A percentile compares a stretch with the other conserved stretches of the same genome.
Conservation (phyloP, 2,329 filamentous ascomycete species). For the Trichoderma breve region DNA sequence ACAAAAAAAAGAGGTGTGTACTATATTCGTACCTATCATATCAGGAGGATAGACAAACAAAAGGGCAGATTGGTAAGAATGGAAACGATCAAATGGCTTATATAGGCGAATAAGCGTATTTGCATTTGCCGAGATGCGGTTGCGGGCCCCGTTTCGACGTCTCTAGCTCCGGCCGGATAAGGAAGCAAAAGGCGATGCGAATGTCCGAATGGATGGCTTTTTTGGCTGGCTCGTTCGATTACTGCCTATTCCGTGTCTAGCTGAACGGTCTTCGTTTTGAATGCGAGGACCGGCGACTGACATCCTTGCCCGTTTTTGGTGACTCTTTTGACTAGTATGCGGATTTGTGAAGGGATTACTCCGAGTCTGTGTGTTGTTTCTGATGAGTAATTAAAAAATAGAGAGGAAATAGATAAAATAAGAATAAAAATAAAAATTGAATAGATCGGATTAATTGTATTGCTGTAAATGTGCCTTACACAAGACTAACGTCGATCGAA, state of each 20-base stretch:
- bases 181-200: conserved; percentile 16
- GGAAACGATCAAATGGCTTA: not conserved
- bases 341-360: not conserved
- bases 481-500: not conserved
- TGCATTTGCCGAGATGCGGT: not conserved
- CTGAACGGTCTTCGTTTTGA: not conserved
- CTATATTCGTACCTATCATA: not conserved
- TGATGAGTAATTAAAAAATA: not conserved
- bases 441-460: not conserved
- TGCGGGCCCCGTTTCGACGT: not conserved
- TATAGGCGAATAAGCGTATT: not conserved
- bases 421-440: not conserved
- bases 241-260: not conserved
- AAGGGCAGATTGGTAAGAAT: not conserved
- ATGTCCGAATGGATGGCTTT: not conserved
- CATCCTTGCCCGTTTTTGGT: not conserved
- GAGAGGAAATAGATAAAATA: not conserved
- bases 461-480: not conserved
- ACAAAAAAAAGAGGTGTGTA: not conserved
- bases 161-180: not conserved
- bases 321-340: not conserved
- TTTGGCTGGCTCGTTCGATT: not conserved
- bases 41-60: not conserved
- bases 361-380: not conserved
- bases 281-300: not conserved